phyloP scores from a whole-genome alignment of 805 yeast species.

The Lachancea waltii region DNA sequence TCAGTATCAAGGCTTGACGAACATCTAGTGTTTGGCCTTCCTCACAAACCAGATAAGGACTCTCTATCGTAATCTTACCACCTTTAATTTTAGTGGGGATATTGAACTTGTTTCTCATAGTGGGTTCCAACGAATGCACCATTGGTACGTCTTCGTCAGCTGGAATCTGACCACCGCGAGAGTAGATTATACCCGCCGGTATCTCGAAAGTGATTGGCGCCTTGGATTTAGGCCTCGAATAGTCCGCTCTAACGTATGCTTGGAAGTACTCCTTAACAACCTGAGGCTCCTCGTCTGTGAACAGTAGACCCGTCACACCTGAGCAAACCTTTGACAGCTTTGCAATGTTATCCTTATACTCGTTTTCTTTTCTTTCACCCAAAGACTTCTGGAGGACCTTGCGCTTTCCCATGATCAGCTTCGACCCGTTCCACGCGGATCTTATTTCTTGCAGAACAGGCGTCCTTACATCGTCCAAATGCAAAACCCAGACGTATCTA shows the following conservation, averaged over 20 bases:
- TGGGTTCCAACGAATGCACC: conserved; percentile 93
- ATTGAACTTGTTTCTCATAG: conserved; percentile 80
- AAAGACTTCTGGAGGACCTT: conserved; percentile 89
- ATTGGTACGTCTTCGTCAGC: conserved; percentile 91
- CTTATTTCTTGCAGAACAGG: conserved; percentile 92
- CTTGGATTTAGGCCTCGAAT: conserved; percentile 79
- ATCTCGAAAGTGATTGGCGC: conserved; percentile 79
- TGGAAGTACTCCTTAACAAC: conserved; percentile 87
- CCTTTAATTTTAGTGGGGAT: conserved; percentile 85
- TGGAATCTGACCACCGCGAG: conserved; percentile 91
- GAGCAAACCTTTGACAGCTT: conserved; percentile 53
- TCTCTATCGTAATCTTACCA: conserved; percentile 76
- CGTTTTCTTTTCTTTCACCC: conserved; percentile 83
- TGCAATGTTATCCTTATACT: conserved; percentile 78
- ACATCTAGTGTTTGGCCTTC: conserved; percentile 80
- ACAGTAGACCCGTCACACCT: conserved; percentile 83
- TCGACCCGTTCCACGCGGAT: conserved; percentile 87
- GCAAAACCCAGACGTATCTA: conserved; percentile 77
- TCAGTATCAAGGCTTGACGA: conserved; percentile 83
- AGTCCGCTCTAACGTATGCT: conserved; percentile 73
- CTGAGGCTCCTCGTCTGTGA: conserved; percentile 82
- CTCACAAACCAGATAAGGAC: conserved; percentile 73
- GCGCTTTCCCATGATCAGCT: conserved; percentile 83
- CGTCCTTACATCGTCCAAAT: conserved; percentile 88
- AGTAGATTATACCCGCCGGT: conserved; percentile 87